phyloP scores from a whole-genome alignment of 805 yeast genomes.

The Ogataea naganishii region DNA sequence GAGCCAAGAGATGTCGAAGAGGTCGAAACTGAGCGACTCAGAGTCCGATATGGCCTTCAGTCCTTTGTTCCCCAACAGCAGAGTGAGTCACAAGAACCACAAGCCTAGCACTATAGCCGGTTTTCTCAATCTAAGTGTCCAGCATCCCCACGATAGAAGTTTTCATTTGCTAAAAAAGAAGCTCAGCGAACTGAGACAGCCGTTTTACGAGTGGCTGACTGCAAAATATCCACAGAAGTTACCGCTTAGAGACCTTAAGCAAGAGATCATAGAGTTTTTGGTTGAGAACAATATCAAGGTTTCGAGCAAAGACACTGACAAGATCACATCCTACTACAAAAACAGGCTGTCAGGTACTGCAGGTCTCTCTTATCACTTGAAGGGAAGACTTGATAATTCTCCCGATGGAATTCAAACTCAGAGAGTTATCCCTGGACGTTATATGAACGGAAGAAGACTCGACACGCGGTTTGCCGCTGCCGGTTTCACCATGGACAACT shows the following conservation, averaged over 20 bases:
- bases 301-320: not conserved
- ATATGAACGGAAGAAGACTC: constrained; percentile 33
- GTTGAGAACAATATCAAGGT: constrained; percentile 11
- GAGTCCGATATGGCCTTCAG: no score
- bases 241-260: constrained; percentile 25
- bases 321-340: constrained; percentile 13
- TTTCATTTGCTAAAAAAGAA: constrained; percentile 28
- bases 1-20: no score
- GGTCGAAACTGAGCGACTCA: no score
- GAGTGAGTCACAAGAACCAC: no score
- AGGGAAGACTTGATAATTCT: constrained; percentile 58
- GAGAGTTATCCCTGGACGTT: constrained; percentile 61
- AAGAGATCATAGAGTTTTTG: constrained; percentile 32
- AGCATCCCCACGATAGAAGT: no score
- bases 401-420: constrained; percentile 58
- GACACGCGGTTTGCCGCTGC: constrained; percentile 48
- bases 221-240: constrained; percentile 36
- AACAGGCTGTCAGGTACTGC: constrained; percentile 49
- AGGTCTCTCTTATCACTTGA: constrained; percentile 62
- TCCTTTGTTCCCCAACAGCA: constrained; percentile 30
- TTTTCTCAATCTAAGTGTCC: no score
- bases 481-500: constrained; percentile 25
- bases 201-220: constrained; percentile 48
- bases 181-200: constrained; percentile 38
- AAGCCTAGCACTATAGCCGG: no score